Percentiles rank a stretch among this genome's conserved stretches.
These are phyloP conservation scores for Tricholoma matsutake DNA, from an alignment of 768 basidiomycete species.

Conservation along the genomic window DNA sequence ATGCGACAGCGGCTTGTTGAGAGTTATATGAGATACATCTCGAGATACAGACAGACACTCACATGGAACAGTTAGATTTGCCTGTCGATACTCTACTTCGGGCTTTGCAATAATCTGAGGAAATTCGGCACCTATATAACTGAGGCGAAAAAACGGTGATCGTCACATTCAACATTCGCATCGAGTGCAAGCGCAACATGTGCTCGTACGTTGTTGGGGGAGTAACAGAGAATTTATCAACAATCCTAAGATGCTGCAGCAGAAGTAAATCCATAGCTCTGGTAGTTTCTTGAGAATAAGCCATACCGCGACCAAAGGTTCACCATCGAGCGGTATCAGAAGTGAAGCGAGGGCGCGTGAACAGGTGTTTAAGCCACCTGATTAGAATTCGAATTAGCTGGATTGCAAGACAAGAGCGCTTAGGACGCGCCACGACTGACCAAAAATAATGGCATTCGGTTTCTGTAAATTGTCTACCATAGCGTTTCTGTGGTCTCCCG, in stretches of 20 bases:
- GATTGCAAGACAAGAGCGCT: conserved; percentile 1
- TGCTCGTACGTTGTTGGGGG: conserved; percentile 69
- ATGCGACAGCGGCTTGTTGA: conserved; percentile 57
- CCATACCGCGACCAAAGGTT: conserved; percentile 70
- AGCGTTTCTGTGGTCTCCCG: not conserved
- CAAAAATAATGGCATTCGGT: conserved; percentile 75
- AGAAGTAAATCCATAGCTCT: conserved; percentile 15
- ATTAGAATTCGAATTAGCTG: conserved; percentile 8
- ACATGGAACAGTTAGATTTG: conserved; percentile 75
- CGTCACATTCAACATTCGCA: not conserved
- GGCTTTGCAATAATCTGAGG: conserved; percentile 63
- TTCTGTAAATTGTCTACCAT: conserved; percentile 35
- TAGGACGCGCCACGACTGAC: conserved; percentile 36
- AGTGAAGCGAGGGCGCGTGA: conserved; percentile 67
- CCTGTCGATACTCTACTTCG: conserved; percentile 77
- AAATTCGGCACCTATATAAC: conserved; percentile 79
- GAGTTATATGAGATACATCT: conserved; percentile 13
- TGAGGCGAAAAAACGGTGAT: conserved; percentile 23
- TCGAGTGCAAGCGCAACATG: not conserved
- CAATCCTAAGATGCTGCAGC: conserved; percentile 61
- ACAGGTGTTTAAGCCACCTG: conserved; percentile 81
- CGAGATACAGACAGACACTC: conserved; percentile 8
- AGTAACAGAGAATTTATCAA: conserved; percentile 69
- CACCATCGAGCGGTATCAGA: conserved; percentile 66
- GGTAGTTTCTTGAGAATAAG: conserved; percentile 3